These are phyloP conservation scores for Hsuehochloa calcarea DNA, from an alignment of 176 grass and related monocot genomes.

Conservation along the genomic window DNA sequence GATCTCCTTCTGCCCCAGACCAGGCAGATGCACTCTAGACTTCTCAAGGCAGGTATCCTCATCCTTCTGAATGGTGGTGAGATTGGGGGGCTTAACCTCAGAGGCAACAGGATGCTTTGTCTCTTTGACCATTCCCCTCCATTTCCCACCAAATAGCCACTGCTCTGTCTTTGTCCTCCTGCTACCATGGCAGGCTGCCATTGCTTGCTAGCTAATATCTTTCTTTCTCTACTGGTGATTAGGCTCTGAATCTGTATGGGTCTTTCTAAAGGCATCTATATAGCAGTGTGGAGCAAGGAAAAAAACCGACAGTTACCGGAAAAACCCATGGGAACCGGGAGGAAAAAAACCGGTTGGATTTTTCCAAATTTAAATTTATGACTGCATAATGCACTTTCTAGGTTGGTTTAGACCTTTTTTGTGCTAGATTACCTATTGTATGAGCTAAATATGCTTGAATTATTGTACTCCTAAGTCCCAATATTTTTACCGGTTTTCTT, in stretches of 20 bases:
- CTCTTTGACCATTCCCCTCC: constrained; percentile 41
- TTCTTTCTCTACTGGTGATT: constrained; percentile 10
- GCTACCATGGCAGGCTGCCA: constrained; percentile 26
- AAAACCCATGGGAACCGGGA: too few relatives aligned
- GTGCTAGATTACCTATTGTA: too few relatives aligned
- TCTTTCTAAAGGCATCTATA: constrained; percentile 32
- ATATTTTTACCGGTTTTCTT: too few relatives aligned
- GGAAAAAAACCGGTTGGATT: too few relatives aligned
- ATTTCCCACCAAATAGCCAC: constrained; percentile 45
- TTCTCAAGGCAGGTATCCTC: constrained; percentile 38
- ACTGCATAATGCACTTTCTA: too few relatives aligned
- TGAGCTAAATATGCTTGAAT: too few relatives aligned
- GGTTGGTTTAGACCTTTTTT: too few relatives aligned
- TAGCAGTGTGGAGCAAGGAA: constrained; percentile 17
- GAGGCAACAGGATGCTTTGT: constrained; percentile 22
- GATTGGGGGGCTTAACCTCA: constrained; percentile 30
- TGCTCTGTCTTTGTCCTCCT: constrained; percentile 40
- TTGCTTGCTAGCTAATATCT: constrained; percentile 14
- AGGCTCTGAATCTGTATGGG: constrained; percentile 34
- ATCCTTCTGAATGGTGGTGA: constrained; percentile 10
- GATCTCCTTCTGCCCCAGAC: constrained; percentile 11
- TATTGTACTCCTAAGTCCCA: too few relatives aligned
- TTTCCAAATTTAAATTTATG: too few relatives aligned
- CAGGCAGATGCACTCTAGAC: constrained; percentile 40
- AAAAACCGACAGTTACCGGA: too few relatives aligned